phyloP scores from a whole-genome alignment of 2,329 filamentous ascomycete genomes.

The Diaporthe humulicola region DNA sequence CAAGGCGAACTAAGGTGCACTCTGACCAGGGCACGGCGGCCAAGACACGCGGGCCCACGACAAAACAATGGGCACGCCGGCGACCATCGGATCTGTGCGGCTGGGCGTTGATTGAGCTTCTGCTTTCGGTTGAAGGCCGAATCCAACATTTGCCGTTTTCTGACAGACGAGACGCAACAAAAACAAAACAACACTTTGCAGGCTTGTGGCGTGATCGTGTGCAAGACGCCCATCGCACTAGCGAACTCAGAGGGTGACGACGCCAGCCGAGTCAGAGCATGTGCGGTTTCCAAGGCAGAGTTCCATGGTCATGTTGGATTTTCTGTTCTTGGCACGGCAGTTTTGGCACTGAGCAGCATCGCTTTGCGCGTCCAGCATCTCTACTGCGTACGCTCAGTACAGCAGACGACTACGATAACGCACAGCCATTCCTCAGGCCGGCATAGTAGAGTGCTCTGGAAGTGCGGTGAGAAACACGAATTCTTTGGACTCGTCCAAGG shows the following conservation, averaged over 20 bases:
- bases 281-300: neutral
- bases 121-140: conserved; percentile 5
- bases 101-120: conserved; percentile 20
- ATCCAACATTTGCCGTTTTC: neutral
- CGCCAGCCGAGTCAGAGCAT: neutral
- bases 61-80: neutral
- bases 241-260: neutral
- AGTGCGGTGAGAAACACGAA: neutral
- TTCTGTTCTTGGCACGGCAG: conserved; percentile 2
- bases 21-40: neutral
- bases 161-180: neutral
- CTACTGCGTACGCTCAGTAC: neutral
- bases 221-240: neutral
- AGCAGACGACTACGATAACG: neutral
- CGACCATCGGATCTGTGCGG: neutral
- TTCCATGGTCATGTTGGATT: conserved; percentile 4
- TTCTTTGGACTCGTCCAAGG: neutral
- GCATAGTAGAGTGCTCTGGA: too few relatives aligned
- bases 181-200: neutral
- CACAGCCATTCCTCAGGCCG: neutral
- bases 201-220: neutral
- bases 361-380: neutral
- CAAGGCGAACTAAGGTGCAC: neutral
- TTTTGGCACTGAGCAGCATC: neutral
- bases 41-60: conserved; percentile 17